Evolutionary conservation across 352 stramenopile genomes (phyloP).

Genomic region (Globisporangium splendens): DNA sequence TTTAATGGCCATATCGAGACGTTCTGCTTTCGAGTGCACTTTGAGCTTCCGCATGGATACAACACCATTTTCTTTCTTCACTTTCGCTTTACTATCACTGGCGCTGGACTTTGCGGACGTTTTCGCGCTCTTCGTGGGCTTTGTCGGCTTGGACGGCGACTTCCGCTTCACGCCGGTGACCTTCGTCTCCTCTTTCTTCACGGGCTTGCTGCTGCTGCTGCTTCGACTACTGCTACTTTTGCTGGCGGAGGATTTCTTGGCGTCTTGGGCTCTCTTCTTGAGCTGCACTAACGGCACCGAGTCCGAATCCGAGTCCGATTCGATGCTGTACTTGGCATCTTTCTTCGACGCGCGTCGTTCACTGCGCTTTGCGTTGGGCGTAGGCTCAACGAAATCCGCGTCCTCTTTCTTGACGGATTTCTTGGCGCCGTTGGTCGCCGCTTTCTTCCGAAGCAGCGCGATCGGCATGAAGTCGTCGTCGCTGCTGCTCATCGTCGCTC

Average conservation of each 20-base stretch:
- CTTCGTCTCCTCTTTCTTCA: constrained; percentile 41
- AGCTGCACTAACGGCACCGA: constrained; percentile 76
- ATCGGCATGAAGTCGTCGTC: constrained; percentile 80
- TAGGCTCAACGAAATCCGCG: constrained; percentile 10
- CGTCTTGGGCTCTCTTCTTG: constrained; percentile 49
- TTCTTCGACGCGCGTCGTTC: constrained; percentile 25
- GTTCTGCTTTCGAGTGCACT: constrained; percentile 91
- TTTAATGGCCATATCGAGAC: constrained; percentile 96
- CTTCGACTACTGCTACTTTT: constrained; percentile 13
- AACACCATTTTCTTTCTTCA: constrained; percentile 43
- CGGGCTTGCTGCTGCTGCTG: constrained; percentile 21
- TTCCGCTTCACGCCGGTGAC: constrained; percentile 50
- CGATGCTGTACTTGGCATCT: constrained; percentile 24
- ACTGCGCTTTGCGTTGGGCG: constrained; percentile 8
- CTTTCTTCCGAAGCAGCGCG: constrained; percentile 58
- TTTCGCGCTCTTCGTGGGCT: constrained; percentile 42
- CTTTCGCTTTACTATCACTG: constrained; percentile 26
- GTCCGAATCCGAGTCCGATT: constrained; percentile 75
- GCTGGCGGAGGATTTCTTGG: constrained; percentile 9
- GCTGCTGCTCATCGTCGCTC: constrained; percentile 51
- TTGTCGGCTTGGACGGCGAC: constrained; percentile 21
- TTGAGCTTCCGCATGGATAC: constrained; percentile 87
- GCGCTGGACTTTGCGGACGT: constrained; percentile 37
- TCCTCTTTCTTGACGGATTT: constrained; percentile 21
- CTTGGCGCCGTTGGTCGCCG: constrained; percentile 6